phyloP scores from a whole-genome alignment of 345 rosid species.

The Euphorbia tirucalli region DNA sequence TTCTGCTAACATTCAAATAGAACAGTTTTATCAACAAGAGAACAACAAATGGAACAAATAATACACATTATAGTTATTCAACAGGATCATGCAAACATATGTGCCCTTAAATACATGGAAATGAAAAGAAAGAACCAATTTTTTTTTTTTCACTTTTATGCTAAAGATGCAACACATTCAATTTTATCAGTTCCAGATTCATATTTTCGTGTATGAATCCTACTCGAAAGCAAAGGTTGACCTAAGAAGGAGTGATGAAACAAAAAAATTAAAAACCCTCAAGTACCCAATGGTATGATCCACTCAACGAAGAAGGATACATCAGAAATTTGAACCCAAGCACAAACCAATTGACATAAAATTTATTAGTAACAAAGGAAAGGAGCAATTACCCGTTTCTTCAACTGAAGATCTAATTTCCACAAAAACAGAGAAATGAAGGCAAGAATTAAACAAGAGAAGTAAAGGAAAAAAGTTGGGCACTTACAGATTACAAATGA shows the following conservation, averaged over 20 bases:
- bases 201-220: neutral
- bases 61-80: no score
- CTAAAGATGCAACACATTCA: neutral
- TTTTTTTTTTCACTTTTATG: neutral
- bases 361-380: neutral
- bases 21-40: conserved; percentile 10
- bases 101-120: no score
- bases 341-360: neutral
- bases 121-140: neutral
- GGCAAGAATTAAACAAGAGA: neutral
- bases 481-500: conserved; percentile 1
- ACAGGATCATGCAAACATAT: no score
- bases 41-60: neutral
- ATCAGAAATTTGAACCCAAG: conserved; percentile 2
- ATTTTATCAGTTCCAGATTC: neutral
- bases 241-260: conserved; percentile 2
- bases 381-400: neutral
- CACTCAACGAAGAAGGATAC: neutral
- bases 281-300: neutral
- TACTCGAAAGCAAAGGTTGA: neutral
- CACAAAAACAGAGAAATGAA: neutral
- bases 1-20: neutral
- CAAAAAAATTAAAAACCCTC: conserved; percentile 12
- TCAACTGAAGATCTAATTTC: neutral
- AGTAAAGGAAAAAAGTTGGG: neutral